These are phyloP conservation scores for Rubia balearica DNA, from an alignment of 305 asterid species.

Conservation along the genomic window DNA sequence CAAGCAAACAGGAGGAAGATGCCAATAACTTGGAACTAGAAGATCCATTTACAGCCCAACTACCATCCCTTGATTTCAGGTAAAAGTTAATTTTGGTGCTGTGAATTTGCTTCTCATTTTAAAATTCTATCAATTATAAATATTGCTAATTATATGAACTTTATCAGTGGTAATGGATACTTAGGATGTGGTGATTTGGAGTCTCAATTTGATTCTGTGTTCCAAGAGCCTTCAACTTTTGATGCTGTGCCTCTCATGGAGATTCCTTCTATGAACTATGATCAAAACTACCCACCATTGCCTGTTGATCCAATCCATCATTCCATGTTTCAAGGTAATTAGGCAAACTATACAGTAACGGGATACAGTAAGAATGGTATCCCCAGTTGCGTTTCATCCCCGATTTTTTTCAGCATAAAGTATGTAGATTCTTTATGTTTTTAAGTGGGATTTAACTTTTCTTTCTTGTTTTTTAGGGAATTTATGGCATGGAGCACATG, in stretches of 20 bases:
- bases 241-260: conserved; percentile 29
- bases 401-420: background rate
- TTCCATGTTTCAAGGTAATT: conserved; percentile 31
- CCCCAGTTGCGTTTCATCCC: too few species aligned
- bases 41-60: conserved; percentile 28
- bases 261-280: conserved; percentile 23
- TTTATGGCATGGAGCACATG: conserved; percentile 5
- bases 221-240: conserved; percentile 21
- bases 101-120: background rate
- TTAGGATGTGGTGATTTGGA: conserved; percentile 17
- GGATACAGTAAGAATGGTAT: too few species aligned
- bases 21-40: conserved; percentile 4
- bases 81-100: conserved; percentile 7
- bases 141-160: background rate
- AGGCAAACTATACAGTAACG: too few species aligned
- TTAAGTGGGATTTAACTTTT: conserved; percentile 20
- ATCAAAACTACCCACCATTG: conserved; percentile 13
- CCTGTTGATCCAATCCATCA: conserved; percentile 21
- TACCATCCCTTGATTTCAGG: conserved; percentile 50
- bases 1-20: background rate
- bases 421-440: too few species aligned
- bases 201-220: conserved; percentile 18
- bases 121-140: background rate
- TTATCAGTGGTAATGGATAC: conserved; percentile 7
- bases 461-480: conserved; percentile 22